Evolutionary conservation across 331 rosid species (phyloP), one percentile per base, ranked within the genome.

Genomic region (Rhamnella rubrinervis): DNA sequence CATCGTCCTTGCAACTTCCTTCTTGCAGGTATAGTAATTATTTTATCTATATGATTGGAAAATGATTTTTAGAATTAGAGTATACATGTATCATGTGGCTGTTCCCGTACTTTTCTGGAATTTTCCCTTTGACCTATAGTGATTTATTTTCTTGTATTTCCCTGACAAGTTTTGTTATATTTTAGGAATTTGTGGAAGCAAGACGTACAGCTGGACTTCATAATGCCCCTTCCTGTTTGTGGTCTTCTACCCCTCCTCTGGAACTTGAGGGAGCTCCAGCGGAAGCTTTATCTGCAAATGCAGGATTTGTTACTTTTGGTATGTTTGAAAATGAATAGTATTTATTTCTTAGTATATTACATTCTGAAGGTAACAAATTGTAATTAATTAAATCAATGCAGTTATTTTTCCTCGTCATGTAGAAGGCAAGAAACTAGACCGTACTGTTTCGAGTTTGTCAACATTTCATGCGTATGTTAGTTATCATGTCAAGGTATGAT

Each of bases 281-380:
- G 21, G 92, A 88, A 66, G 85, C 92, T 58, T 76, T 93, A 60
- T 84, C 84, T 69, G 97, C 92, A 53, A 93, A 93, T 82, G 96
- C 98, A 65, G 98, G 98, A 78, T 93, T 93, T 78, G 92, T 93
- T 23, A 88, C 92, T 70, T 85, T 93, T 81, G 97, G 98, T 93
- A 71, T 83, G 63, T 71, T 28, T 35, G 60, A 59, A 61, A 82
- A 61, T 68, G 41, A 58, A 6, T 57, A 8, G 14, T 16, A 58
- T 65, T 61, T 55, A 14, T 56, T 46, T 77, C 38, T 37, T 63
- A 6, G 37, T 17, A 20, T 73, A 49, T 65, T 20, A 35, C 40
- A 67, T 67, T 67, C 73, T 69, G 59, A 37, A 19, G 10, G 11
- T 65, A 56, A 63, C 35, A 44, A 58, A 7, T 50, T 63, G 19